A percentile compares a stretch with the other conserved stretches of the same genome.
Evolutionary conservation across 2,329 filamentous ascomycete species (phyloP).

Genomic region (Phyllosticta ampelicida): DNA sequence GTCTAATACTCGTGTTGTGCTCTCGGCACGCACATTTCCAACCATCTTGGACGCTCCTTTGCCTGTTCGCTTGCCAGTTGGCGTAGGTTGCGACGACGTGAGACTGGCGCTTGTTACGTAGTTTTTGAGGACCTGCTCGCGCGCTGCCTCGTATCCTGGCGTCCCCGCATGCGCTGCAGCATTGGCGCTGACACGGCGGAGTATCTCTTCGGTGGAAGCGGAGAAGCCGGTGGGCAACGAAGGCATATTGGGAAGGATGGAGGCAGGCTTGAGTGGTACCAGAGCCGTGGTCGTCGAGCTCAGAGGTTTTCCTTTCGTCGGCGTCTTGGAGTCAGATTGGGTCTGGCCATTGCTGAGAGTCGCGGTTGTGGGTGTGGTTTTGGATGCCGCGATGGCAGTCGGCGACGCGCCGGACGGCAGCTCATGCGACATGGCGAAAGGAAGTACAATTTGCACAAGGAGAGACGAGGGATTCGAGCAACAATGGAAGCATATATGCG

Average conservation of each 20-base stretch:
- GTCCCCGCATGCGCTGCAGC: slow-evolving; percentile 22
- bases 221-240: slow-evolving; percentile 18
- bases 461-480: not conserved
- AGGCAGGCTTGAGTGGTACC: slow-evolving; percentile 1
- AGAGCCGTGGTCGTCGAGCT: not conserved
- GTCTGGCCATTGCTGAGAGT: slow-evolving; percentile 5
- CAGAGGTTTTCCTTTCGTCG: not conserved
- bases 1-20: slow-evolving; percentile 17
- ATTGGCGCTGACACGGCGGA: slow-evolving; percentile 28
- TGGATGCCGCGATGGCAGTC: slow-evolving; percentile 5
- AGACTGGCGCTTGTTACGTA: slow-evolving; percentile 36
- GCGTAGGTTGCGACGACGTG: slow-evolving; percentile 26
- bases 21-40: slow-evolving; percentile 23
- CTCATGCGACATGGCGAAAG: slow-evolving; percentile 6
- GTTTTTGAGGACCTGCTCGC: slow-evolving; percentile 34
- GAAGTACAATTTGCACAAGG: not conserved
- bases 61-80: slow-evolving; percentile 22
- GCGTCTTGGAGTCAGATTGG: not conserved
- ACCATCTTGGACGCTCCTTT: slow-evolving; percentile 13
- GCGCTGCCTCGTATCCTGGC: slow-evolving; percentile 36
- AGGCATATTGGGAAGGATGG: not conserved
- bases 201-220: slow-evolving; percentile 31
- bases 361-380: slow-evolving; percentile 1
- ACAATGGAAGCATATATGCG: slow-evolving; percentile 1
- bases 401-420: slow-evolving; percentile 3